phyloP scores from a whole-genome alignment of 2,329 filamentous ascomycete species.

The Epichloe sibirici region DNA sequence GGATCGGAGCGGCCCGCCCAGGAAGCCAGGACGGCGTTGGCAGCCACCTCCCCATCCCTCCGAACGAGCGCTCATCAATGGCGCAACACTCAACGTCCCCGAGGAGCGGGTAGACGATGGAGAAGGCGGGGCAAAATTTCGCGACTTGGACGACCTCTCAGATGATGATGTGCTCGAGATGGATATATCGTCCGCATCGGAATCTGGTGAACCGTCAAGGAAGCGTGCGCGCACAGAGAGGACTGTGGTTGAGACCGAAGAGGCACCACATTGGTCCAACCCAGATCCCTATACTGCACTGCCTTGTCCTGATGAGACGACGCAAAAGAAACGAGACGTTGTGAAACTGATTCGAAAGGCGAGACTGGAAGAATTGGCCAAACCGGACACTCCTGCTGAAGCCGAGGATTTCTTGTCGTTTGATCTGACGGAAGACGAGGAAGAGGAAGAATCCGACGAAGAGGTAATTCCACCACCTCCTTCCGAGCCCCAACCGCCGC shows the following conservation, averaged over 20 bases:
- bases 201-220: constrained; percentile 27
- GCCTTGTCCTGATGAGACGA: constrained; percentile 63
- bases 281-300: constrained; percentile 86
- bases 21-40: constrained; percentile 20
- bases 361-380: constrained; percentile 44
- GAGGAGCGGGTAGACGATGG: constrained; percentile 35
- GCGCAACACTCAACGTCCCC: constrained; percentile 26
- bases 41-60: constrained; percentile 29
- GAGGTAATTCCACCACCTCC: constrained; percentile 10
- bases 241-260: constrained; percentile 24
- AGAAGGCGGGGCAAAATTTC: constrained; percentile 37
- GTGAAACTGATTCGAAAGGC: constrained; percentile 88
- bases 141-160: constrained; percentile 43
- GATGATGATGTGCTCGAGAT: constrained; percentile 53
- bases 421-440: constrained; percentile 49
- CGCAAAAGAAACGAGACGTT: constrained; percentile 70
- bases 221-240: constrained; percentile 20
- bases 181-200: constrained; percentile 39
- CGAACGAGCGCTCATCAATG: constrained; percentile 37
- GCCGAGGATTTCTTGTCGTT: constrained; percentile 86
- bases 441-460: constrained; percentile 14
- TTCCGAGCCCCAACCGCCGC: constrained; percentile 9
- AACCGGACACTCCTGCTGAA: constrained; percentile 40
- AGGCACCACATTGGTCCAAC: constrained; percentile 78
- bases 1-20: constrained; percentile 15